Evolutionary conservation across 2,329 filamentous ascomycete species (phyloP).

Genomic region (Diplodia mutila): DNA sequence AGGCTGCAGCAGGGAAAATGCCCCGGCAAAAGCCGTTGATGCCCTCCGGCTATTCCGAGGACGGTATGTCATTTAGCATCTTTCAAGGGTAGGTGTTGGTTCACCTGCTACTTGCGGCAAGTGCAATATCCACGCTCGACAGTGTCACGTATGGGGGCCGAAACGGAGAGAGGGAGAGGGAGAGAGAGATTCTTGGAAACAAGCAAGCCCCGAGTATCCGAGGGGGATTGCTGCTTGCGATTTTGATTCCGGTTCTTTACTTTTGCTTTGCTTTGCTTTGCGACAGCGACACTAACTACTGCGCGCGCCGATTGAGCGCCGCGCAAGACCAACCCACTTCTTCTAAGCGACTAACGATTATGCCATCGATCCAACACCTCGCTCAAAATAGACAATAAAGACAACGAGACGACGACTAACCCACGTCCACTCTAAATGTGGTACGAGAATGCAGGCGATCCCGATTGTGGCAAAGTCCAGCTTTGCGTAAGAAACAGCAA

Average conservation of each 20-base stretch:
- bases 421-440: slow-evolving; percentile 6
- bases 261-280: slow-evolving; percentile 5
- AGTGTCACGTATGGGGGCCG: not conserved
- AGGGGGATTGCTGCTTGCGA: not conserved
- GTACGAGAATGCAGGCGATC: slow-evolving; percentile 9
- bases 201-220: not conserved
- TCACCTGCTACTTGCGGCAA: not conserved
- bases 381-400: slow-evolving; percentile 11
- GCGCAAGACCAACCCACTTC: not conserved
- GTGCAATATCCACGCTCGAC: not conserved
- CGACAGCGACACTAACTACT: not conserved
- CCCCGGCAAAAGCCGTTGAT: not conserved
- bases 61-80: not conserved
- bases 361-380: not conserved
- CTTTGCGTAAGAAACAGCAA: slow-evolving; percentile 14
- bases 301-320: not conserved
- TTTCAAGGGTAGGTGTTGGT: not conserved
- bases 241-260: slow-evolving; percentile 7
- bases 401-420: not conserved
- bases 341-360: not conserved
- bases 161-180: too few species aligned
- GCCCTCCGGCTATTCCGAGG: not conserved
- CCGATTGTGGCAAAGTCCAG: slow-evolving; percentile 6
- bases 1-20: not conserved
- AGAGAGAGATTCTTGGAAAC: not conserved